Evolutionary conservation across 176 grass and related monocot genomes (phyloP).

Genomic region (Phyllostachys edulis): DNA sequence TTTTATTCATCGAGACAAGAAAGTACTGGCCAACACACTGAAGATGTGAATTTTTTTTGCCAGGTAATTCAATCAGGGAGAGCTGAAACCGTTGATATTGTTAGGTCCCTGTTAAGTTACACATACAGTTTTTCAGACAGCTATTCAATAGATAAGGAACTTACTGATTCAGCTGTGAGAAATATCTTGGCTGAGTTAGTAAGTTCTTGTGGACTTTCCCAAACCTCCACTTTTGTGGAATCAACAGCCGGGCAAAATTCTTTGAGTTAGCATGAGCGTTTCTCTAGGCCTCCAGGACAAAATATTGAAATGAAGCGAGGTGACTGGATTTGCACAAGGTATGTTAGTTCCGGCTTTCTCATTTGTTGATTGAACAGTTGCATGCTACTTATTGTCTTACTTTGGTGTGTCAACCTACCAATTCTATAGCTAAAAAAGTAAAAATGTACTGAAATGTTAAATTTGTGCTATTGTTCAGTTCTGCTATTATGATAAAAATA

Average conservation of each 20-base stretch:
- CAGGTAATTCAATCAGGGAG: slow-evolving; percentile 53
- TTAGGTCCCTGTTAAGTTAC: slow-evolving; percentile 82
- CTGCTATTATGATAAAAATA: too few relatives aligned
- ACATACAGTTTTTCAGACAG: slow-evolving; percentile 40
- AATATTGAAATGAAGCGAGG: slow-evolving; percentile 89
- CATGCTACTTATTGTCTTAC: neutral
- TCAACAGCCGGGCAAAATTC: slow-evolving; percentile 21
- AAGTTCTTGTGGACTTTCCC: slow-evolving; percentile 33
- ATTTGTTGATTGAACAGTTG: neutral
- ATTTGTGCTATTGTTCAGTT: too few relatives aligned
- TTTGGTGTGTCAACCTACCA: neutral
- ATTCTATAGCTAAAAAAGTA: neutral
- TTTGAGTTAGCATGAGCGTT: slow-evolving; percentile 39
- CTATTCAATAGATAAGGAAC: slow-evolving; percentile 44
- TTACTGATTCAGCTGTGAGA: slow-evolving; percentile 60
- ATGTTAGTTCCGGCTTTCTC: slow-evolving; percentile 22
- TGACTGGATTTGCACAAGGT: slow-evolving; percentile 92
- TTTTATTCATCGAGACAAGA: slow-evolving; percentile 17
- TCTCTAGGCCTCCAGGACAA: slow-evolving; percentile 47
- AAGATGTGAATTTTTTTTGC: slow-evolving; percentile 1
- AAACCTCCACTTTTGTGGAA: slow-evolving; percentile 36
- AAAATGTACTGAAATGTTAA: neutral
- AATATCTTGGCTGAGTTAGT: slow-evolving; percentile 70
- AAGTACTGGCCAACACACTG: slow-evolving; percentile 10
- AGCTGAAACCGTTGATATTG: slow-evolving; percentile 79